Conservation (phyloP, 805 yeast species). For the Suhomyces kilbournensis region DNA sequence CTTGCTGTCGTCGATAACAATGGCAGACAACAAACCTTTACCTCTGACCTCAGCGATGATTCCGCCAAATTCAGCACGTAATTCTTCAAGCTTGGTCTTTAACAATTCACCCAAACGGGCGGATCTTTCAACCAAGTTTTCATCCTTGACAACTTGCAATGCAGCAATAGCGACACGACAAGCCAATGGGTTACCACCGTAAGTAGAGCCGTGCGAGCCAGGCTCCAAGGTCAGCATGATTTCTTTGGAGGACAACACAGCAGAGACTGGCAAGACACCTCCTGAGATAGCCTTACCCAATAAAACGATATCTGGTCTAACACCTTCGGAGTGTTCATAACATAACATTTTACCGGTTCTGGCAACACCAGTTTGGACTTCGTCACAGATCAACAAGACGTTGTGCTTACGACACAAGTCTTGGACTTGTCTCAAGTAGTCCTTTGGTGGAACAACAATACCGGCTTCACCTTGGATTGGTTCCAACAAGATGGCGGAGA, state of each 20-base stretch:
- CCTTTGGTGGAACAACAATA: slow-evolving; percentile 87
- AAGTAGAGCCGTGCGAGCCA: slow-evolving; percentile 97
- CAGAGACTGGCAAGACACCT: slow-evolving; percentile 90
- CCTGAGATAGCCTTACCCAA: slow-evolving; percentile 96
- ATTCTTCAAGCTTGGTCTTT: slow-evolving; percentile 52
- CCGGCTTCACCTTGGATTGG: slow-evolving; percentile 99
- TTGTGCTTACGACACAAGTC: slow-evolving; percentile 78
- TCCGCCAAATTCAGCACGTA: slow-evolving; percentile 52
- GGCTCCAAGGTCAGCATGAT: slow-evolving; percentile 88
- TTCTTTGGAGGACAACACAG: slow-evolving; percentile 84
- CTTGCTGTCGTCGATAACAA: slow-evolving; percentile 81
- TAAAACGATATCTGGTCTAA: slow-evolving; percentile 84
- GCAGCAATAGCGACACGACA: slow-evolving; percentile 94
- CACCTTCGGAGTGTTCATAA: slow-evolving; percentile 74
- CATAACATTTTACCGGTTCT: slow-evolving; percentile 95
- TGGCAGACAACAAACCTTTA: slow-evolving; percentile 82
- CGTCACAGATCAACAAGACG: slow-evolving; percentile 89
- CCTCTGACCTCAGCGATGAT: slow-evolving; percentile 70
- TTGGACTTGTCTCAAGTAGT: slow-evolving; percentile 70
- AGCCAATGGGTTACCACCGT: slow-evolving; percentile 96
- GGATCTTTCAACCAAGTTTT: slow-evolving; percentile 79
- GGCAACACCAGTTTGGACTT: slow-evolving; percentile 96
- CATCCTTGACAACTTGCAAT: slow-evolving; percentile 83
- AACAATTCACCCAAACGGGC: slow-evolving; percentile 66
- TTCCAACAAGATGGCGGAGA: slow-evolving; percentile 88